Conservation (phyloP, 768 basidiomycete species). For the Macrolepiota fuliginosa region DNA sequence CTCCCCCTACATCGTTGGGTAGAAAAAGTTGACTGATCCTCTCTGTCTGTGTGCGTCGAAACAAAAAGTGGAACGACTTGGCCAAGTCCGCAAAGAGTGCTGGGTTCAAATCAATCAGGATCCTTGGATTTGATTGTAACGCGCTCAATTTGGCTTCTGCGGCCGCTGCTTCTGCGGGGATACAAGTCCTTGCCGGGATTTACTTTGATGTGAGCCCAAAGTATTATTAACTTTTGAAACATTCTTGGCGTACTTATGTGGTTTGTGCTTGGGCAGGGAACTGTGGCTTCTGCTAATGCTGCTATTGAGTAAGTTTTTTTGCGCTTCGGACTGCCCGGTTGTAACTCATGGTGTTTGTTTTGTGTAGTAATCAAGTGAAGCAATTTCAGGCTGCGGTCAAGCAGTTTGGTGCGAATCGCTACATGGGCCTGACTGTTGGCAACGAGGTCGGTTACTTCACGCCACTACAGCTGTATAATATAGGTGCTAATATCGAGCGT, state of each 20-base stretch:
- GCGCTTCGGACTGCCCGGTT: background rate
- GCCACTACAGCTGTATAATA: background rate
- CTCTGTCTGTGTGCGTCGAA: background rate
- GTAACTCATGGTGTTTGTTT: background rate
- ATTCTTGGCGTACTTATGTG: background rate
- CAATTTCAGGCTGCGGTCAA: constrained; percentile 29
- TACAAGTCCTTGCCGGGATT: constrained; percentile 33
- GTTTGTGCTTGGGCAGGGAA: constrained; percentile 23
- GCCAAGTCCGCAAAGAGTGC: constrained; percentile 26
- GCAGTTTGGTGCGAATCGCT: constrained; percentile 30
- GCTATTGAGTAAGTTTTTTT: constrained; percentile 27
- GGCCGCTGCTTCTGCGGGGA: constrained; percentile 27
- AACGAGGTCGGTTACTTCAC: constrained; percentile 28
- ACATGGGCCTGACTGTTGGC: constrained; percentile 33
- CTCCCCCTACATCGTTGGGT: background rate
- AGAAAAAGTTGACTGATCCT: background rate
- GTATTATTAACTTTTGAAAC: background rate
- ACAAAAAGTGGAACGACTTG: constrained; percentile 31
- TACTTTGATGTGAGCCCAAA: constrained; percentile 24
- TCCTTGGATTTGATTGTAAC: constrained; percentile 35
- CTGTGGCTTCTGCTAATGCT: constrained; percentile 23
- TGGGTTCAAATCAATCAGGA: constrained; percentile 33
- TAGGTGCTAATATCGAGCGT: background rate
- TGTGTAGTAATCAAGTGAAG: constrained; percentile 31
- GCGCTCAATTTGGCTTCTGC: constrained; percentile 32